Evolutionary conservation across 140 eudicot genomes (phyloP), one percentile per base, ranked within the genome.

Genomic region (Bidens hawaiensis): DNA sequence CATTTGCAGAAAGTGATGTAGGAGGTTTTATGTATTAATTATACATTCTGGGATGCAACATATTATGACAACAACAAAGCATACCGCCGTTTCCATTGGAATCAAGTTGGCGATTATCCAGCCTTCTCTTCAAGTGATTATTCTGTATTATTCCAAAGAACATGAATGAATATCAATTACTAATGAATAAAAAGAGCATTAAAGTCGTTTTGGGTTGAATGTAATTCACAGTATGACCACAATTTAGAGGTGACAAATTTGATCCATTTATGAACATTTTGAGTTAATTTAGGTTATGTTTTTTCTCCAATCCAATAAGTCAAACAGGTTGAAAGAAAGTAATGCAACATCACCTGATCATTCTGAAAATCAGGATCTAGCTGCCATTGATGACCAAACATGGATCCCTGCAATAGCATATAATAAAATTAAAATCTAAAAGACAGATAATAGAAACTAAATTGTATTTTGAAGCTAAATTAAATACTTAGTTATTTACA

Each of bases 71-170:
- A 62, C 55, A 60, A 73, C 56, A 55, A 65, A 65, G 16, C 47
- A 25, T 83, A 90, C 97, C 97, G 54, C 74, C 81, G 75, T 73
- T 76, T 64, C 95, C 87, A 79, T 90, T 83, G 15, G 88, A 81
- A 55, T 83, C 95, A 54, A 71, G 72, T 30, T 83, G 95, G 67
- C 71, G 85, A 55, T 78, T 33, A 54, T 80, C 91, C 48, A 77
- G 55, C 75, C 89, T 86, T 79, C 83, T 90, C 68, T 71, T 86
- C 30, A 60, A 79, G 51, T 79, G 79, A 75, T 86, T 84, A 78
- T 85, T 83, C 94, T 90, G 87, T 63, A 72, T n/a, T n/a, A n/a
- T 18, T 56, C 48, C 57, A 66, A 17, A 22, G 9, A 49, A 57
- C 45, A 73, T 57, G 33, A 43, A 31, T 34, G 18, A 55, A 48